Evolutionary conservation across 148 eudicot species (phyloP).

Genomic region (Rhododendron simsii): DNA sequence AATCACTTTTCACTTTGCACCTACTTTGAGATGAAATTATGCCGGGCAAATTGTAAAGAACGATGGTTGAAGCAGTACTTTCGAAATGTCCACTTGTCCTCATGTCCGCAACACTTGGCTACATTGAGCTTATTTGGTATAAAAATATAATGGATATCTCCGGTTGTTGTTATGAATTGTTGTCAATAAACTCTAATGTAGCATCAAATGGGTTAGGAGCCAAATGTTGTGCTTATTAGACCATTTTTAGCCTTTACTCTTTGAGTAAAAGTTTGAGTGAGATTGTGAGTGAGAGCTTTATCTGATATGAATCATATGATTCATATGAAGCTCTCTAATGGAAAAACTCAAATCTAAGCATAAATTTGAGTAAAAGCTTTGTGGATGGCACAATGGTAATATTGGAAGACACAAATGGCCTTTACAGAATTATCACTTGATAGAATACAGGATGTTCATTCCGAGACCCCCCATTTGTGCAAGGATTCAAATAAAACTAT

Average conservation of each 20-base stretch:
- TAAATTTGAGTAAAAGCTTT: neutral
- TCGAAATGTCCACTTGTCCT: neutral
- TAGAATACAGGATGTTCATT: neutral
- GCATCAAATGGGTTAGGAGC: neutral
- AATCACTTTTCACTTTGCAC: neutral
- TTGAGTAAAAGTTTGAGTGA: neutral
- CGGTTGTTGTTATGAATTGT: neutral
- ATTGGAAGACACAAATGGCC: neutral
- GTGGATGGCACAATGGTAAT: neutral
- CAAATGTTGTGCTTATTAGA: neutral
- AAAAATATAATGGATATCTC: neutral
- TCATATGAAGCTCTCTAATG: neutral
- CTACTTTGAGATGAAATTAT: neutral
- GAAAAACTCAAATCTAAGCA: neutral
- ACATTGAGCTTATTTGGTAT: neutral
- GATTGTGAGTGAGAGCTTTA: neutral
- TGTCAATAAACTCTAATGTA: neutral
- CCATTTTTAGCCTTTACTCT: neutral
- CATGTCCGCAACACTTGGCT: neutral
- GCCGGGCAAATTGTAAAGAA: neutral
- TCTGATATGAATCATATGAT: neutral
- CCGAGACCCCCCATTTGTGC: neutral
- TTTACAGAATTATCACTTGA: neutral
- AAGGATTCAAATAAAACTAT: neutral
- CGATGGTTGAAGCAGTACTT: neutral